Conservation (phyloP, 2,329 filamentous ascomycete genomes). For the Penicillium frequentans region DNA sequence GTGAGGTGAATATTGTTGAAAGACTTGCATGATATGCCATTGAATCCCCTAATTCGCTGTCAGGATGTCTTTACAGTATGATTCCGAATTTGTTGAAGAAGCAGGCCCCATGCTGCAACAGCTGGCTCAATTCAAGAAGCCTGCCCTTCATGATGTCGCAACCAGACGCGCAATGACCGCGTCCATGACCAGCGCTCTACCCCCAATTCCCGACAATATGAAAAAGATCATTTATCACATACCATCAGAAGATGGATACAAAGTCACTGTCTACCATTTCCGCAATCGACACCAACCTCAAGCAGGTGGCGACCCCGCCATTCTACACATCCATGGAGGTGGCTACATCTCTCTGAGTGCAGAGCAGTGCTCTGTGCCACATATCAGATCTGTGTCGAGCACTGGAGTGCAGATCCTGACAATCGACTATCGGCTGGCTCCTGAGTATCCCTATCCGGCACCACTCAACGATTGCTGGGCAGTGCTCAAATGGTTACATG, state of each 20-base stretch:
- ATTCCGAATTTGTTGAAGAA: constrained; percentile 10
- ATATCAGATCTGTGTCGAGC: constrained; percentile 25
- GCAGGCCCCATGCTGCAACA: constrained; percentile 9
- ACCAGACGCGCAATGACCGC: constrained; percentile 1
- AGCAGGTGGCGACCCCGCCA: constrained; percentile 20
- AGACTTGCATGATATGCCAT: neutral
- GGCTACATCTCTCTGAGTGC: constrained; percentile 38
- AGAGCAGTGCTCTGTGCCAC: constrained; percentile 20
- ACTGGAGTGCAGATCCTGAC: constrained; percentile 35
- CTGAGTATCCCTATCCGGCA: constrained; percentile 41
- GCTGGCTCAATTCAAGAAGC: neutral
- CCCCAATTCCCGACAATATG: constrained; percentile 7
- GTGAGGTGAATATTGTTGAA: neutral
- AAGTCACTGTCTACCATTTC: constrained; percentile 13
- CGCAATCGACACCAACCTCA: neutral
- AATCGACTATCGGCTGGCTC: constrained; percentile 47
- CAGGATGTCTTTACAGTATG: constrained; percentile 15
- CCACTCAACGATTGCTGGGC: constrained; percentile 45
- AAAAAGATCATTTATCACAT: constrained; percentile 10
- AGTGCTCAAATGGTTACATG: constrained; percentile 33
- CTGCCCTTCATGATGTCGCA: constrained; percentile 6
- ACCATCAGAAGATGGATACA: neutral
- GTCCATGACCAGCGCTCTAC: neutral
- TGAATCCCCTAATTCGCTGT: neutral
- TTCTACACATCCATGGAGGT: constrained; percentile 45